Conservation (phyloP, 306 rosid genomes). For the Inga laurina region DNA sequence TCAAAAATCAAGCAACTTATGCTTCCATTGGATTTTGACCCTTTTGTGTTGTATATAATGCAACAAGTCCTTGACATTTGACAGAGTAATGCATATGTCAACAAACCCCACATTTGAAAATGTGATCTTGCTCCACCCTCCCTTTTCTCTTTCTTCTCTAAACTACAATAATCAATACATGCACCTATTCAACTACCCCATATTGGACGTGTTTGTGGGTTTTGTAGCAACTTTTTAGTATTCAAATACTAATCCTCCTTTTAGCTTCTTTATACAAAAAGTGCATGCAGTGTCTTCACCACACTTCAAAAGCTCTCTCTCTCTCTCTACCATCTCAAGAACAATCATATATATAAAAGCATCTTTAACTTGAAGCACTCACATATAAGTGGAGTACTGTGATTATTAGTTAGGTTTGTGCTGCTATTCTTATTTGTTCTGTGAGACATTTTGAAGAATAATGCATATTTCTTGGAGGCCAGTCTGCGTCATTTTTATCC, state of each 20-base stretch:
- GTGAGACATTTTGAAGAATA: conserved; percentile 34
- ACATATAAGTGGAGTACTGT: conserved; percentile 8
- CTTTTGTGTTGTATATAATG: conserved; percentile 1
- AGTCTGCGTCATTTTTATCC: conserved; percentile 29
- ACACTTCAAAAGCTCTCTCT: conserved; percentile 43
- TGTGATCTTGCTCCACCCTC: conserved; percentile 14
- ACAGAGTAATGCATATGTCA: conserved; percentile 33
- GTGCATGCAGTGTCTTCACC: conserved; percentile 35
- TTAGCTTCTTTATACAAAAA: conserved; percentile 49
- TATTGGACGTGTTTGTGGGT: conserved; percentile 15
- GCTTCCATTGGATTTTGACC: conserved; percentile 35
- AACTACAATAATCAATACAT: conserved; percentile 21
- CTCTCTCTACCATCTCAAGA: conserved; percentile 37
- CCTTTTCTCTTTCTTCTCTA: conserved; percentile 25
- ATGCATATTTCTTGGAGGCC: conserved; percentile 50
- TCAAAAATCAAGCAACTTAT: conserved; percentile 27
- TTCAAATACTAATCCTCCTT: conserved; percentile 25
- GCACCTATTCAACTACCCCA: conserved; percentile 32
- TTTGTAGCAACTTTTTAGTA: conserved; percentile 9
- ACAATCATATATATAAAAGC: conserved; percentile 41
- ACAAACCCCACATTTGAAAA: conserved; percentile 47
- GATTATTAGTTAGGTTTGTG: neutral
- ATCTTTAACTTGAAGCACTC: conserved; percentile 35
- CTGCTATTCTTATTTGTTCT: conserved; percentile 3
- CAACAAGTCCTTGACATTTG: conserved; percentile 16